Evolutionary conservation across 495 filamentous ascomycete genomes (phyloP).

Genomic region (Aspergillus carlsbadensis): DNA sequence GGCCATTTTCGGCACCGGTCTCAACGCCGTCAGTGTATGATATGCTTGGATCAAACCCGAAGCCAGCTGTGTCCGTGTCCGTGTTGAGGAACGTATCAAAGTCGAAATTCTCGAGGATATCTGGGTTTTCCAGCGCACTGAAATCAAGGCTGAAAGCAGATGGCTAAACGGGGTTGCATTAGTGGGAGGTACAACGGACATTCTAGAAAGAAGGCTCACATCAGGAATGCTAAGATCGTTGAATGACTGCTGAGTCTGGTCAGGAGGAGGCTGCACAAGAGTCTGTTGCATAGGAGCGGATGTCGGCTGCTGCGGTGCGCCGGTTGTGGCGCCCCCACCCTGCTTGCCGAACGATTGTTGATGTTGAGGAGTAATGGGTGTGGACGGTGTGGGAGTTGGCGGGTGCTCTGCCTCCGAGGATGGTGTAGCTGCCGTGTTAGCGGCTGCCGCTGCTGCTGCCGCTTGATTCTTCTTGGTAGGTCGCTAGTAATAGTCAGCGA

Average conservation of each 20-base stretch:
- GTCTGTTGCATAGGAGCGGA: conserved; percentile 41
- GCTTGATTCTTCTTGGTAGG: conserved; percentile 61
- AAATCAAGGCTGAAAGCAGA: conserved; percentile 59
- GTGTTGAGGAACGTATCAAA: conserved; percentile 90
- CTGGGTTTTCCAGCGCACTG: conserved; percentile 54
- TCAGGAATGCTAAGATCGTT: conserved; percentile 39
- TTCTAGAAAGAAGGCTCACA: conserved; percentile 37
- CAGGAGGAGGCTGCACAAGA: conserved; percentile 46
- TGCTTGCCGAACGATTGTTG: conserved; percentile 59
- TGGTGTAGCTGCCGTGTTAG: conserved; percentile 64
- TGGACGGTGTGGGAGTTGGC: conserved; percentile 76
- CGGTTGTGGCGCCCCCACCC: conserved; percentile 50
- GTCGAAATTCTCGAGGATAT: conserved; percentile 90
- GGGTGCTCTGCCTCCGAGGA: conserved; percentile 72
- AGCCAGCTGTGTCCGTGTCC: conserved; percentile 49
- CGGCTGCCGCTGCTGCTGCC: conserved; percentile 38
- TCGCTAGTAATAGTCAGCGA: conserved; percentile 25
- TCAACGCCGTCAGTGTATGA: conserved; percentile 52
- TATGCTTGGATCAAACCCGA: conserved; percentile 53
- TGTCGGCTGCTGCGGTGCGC: conserved; percentile 39
- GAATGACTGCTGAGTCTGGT: conserved; percentile 42
- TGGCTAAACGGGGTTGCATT: conserved; percentile 20
- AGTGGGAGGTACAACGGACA: conserved; percentile 13
- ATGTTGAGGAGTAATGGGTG: conserved; percentile 84
- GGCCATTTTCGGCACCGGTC: conserved; percentile 46